Evolutionary conservation across 805 yeast genomes (phyloP).

Genomic region (Starmerella stigmatis): DNA sequence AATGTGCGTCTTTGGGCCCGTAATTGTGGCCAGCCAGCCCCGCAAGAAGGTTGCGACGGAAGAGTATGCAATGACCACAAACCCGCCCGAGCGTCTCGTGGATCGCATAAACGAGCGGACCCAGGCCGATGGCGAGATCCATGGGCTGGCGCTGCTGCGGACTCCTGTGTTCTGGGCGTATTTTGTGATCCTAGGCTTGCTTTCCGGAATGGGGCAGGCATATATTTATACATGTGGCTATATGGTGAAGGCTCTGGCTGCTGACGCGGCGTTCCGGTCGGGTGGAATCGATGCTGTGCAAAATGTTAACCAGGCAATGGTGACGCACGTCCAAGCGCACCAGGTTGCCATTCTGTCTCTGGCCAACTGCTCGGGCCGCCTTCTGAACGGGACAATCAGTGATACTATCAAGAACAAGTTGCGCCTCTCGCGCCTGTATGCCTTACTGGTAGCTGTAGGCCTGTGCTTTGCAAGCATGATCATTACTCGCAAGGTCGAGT

Average conservation of each 20-base stretch:
- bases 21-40: constrained; percentile 18
- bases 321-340: constrained; percentile 42
- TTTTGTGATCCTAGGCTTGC: constrained; percentile 40
- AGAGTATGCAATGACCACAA: constrained; percentile 12
- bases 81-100: constrained; percentile 11
- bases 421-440: constrained; percentile 39
- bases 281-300: constrained; percentile 1
- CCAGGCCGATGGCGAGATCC: constrained; percentile 9
- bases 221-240: constrained; percentile 68
- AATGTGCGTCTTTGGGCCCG: constrained; percentile 30
- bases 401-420: constrained; percentile 45
- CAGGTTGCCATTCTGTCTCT: constrained; percentile 67
- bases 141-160: constrained; percentile 25
- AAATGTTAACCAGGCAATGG: constrained; percentile 8
- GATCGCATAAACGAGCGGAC: constrained; percentile 18
- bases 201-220: constrained; percentile 62
- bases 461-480: constrained; percentile 44
- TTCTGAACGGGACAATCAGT: constrained; percentile 52
- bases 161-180: constrained; percentile 41
- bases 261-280: constrained; percentile 30
- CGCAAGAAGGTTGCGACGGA: constrained; percentile 7
- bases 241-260: constrained; percentile 43
- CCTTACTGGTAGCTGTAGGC: constrained; percentile 43
- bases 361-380: constrained; percentile 56
- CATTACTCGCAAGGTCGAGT: constrained; percentile 21